Evolutionary conservation across 2,329 filamentous ascomycete genomes (phyloP).

Genomic region (Fusarium brachygibbosum): DNA sequence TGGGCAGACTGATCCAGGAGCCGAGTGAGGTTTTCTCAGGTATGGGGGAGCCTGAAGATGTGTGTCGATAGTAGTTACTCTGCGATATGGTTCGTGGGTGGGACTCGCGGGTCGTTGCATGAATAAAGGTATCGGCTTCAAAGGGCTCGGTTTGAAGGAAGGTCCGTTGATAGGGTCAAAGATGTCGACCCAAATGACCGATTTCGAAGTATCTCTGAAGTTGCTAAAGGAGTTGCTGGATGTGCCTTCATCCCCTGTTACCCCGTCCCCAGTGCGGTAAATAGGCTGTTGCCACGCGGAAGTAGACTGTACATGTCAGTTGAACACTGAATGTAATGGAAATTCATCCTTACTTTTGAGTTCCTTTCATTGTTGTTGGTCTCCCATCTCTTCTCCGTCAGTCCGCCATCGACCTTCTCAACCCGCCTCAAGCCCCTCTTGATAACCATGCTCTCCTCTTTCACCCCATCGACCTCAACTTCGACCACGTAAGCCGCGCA

Average conservation of each 20-base stretch:
- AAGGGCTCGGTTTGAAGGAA: constrained; percentile 62
- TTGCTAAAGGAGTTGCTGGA: constrained; percentile 16
- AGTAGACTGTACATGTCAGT: constrained; percentile 26
- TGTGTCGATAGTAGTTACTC: constrained; percentile 20
- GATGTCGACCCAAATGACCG: constrained; percentile 64
- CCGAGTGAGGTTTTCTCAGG: constrained; percentile 20
- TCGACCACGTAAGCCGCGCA: constrained; percentile 63
- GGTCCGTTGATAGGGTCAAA: constrained; percentile 62
- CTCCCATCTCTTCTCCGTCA: constrained; percentile 62
- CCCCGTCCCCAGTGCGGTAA: constrained; percentile 13
- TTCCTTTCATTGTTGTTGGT: constrained; percentile 42
- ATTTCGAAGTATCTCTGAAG: constrained; percentile 47
- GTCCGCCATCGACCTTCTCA: constrained; percentile 60
- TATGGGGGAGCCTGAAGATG: constrained; percentile 29
- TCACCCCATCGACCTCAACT: constrained; percentile 54
- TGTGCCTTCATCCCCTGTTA: constrained; percentile 13
- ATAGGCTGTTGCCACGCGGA: constrained; percentile 6
- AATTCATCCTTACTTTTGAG: constrained; percentile 8
- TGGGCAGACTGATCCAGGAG: constrained; percentile 13
- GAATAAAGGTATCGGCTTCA: constrained; percentile 66
- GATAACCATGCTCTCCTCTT: constrained; percentile 53
- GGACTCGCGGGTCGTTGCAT: constrained; percentile 55
- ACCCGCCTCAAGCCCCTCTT: constrained; percentile 60
- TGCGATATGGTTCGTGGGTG: constrained; percentile 16
- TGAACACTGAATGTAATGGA: background rate